phyloP scores from a whole-genome alignment of 352 stramenopile genomes.

The Pilasporangium apinafurcum region DNA sequence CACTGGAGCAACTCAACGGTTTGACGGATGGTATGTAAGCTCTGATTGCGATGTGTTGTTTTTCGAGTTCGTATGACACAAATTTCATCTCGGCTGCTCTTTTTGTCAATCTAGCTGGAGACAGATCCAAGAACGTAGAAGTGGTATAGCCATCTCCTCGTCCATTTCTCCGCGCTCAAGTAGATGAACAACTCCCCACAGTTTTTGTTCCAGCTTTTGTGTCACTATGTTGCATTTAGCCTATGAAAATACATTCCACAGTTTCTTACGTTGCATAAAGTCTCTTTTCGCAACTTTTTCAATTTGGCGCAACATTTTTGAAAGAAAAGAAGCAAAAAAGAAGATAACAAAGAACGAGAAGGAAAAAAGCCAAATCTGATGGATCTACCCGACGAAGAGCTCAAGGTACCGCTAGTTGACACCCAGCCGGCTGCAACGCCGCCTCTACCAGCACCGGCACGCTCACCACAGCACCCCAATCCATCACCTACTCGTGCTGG shows the following conservation, averaged over 20 bases:
- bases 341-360: conserved; percentile 21
- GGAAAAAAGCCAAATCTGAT: conserved; percentile 18
- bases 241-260: too few species aligned
- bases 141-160: too few species aligned
- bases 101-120: conserved; percentile 3
- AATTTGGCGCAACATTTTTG: conserved; percentile 8
- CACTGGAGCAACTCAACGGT: conserved; percentile 85
- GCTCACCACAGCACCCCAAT: conserved; percentile 8
- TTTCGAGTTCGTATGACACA: neutral
- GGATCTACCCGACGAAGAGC: conserved; percentile 68
- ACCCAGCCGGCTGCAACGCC: conserved; percentile 5
- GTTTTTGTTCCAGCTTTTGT: too few species aligned
- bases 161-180: too few species aligned
- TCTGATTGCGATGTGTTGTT: too few species aligned
- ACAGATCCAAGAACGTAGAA: conserved; percentile 20
- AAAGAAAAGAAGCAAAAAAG: conserved; percentile 10
- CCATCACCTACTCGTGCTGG: too few species aligned
- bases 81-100: too few species aligned
- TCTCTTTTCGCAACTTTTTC: too few species aligned
- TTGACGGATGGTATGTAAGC: too few species aligned
- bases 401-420: conserved; percentile 66
- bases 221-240: too few species aligned
- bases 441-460: conserved; percentile 4
- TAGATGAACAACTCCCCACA: too few species aligned
- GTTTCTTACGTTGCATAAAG: too few species aligned